These are phyloP conservation scores for Eucalyptus dawsonii DNA, from an alignment of 345 rosid genomes.

Conservation along the genomic window DNA sequence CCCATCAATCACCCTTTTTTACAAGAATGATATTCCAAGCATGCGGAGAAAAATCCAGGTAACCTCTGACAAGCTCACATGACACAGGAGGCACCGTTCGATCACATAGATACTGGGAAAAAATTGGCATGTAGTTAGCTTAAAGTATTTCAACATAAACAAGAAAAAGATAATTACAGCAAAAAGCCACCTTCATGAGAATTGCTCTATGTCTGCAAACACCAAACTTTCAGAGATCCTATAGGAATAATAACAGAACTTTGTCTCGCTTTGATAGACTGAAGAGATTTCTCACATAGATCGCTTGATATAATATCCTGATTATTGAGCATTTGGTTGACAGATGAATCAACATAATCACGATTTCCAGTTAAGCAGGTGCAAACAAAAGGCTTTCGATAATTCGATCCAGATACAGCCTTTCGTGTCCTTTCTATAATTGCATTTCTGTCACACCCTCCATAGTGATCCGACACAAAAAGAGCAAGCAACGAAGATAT, in stretches of 20 bases:
- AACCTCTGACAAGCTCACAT: slow-evolving; percentile 97
- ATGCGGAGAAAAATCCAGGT: slow-evolving; percentile 84
- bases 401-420: slow-evolving; percentile 75
- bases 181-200: slow-evolving; percentile 64
- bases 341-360: slow-evolving; percentile 16
- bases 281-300: slow-evolving; percentile 73
- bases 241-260: slow-evolving; percentile 73
- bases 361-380: slow-evolving; percentile 84
- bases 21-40: slow-evolving; percentile 79
- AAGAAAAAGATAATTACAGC: neutral
- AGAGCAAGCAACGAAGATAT: slow-evolving; percentile 76
- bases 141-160: neutral
- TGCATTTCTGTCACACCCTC: slow-evolving; percentile 75
- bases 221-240: slow-evolving; percentile 75
- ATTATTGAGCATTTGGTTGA: slow-evolving; percentile 9
- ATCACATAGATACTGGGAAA: slow-evolving; percentile 76
- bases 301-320: slow-evolving; percentile 50
- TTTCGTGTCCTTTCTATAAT: slow-evolving; percentile 56
- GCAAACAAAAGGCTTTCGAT: slow-evolving; percentile 74
- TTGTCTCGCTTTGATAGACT: slow-evolving; percentile 47
- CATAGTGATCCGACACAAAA: slow-evolving; percentile 96
- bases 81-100: slow-evolving; percentile 87
- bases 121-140: neutral
- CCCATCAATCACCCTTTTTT: slow-evolving; percentile 47
- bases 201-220: slow-evolving; percentile 90